These are phyloP conservation scores for Bjerkandera adusta DNA, from an alignment of 1,284 basidiomycete genomes.

Conservation along the genomic window DNA sequence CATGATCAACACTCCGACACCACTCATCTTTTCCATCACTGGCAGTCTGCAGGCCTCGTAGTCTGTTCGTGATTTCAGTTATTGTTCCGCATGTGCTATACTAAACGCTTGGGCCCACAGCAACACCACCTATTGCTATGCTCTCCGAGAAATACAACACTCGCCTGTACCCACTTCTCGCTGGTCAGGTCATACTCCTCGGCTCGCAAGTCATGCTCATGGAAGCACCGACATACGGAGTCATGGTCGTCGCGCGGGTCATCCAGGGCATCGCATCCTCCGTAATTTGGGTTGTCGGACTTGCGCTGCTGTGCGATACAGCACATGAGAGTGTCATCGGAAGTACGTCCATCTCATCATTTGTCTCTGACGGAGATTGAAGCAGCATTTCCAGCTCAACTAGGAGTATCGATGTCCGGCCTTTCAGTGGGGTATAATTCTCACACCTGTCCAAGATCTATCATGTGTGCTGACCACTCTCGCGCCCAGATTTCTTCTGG, in stretches of 20 bases:
- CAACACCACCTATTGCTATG: slow-evolving; percentile 68
- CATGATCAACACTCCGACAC: too few relatives aligned
- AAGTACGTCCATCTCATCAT: too few relatives aligned
- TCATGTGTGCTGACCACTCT: neutral
- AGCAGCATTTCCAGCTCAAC: slow-evolving; percentile 62
- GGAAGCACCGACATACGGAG: slow-evolving; percentile 67
- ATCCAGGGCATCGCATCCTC: slow-evolving; percentile 76
- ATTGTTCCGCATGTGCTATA: neutral
- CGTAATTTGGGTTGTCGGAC: slow-evolving; percentile 73
- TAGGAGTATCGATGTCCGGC: slow-evolving; percentile 73
- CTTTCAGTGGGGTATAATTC: slow-evolving; percentile 67
- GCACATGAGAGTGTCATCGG: slow-evolving; percentile 58
- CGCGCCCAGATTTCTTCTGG: slow-evolving; percentile 36
- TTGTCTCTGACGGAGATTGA: neutral
- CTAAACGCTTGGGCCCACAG: slow-evolving; percentile 40
- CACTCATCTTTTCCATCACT: neutral
- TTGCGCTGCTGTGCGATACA: slow-evolving; percentile 77
- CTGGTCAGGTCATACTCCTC: slow-evolving; percentile 55
- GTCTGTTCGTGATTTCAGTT: too few relatives aligned
- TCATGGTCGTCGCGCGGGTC: slow-evolving; percentile 74
- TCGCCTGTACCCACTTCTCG: slow-evolving; percentile 56
- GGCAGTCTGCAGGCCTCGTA: slow-evolving; percentile 35
- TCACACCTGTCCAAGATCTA: too few relatives aligned
- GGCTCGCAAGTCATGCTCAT: slow-evolving; percentile 71
- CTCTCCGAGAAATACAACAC: slow-evolving; percentile 60